A percentile compares a stretch with the other conserved stretches of the same genome.
phyloP scores from a whole-genome alignment of 177 flowering plant genomes.

The Vitis hybrid region DNA sequence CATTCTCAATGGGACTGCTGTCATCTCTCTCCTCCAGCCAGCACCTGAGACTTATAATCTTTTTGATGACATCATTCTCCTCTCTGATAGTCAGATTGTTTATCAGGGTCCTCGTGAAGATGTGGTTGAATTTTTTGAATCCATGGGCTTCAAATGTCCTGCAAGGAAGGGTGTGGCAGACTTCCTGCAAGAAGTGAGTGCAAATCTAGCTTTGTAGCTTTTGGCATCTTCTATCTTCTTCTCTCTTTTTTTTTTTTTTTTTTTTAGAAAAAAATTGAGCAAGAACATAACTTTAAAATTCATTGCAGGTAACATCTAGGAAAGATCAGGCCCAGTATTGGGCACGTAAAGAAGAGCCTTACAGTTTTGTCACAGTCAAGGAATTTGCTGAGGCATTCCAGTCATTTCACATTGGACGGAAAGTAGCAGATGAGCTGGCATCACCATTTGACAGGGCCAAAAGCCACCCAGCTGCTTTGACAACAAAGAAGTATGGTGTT shows the following conservation, averaged over 20 bases:
- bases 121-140: conserved; percentile 13
- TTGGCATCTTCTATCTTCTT: not conserved
- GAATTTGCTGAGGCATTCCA: not conserved
- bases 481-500: conserved; percentile 16
- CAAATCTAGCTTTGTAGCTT: not conserved
- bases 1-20: too few relatives aligned
- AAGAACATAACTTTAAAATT: conserved; percentile 12
- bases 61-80: not conserved
- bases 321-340: conserved; percentile 29
- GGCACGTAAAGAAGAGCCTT: not conserved
- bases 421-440: conserved; percentile 16
- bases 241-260: too few relatives aligned
- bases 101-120: conserved; percentile 15
- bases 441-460: conserved; percentile 20
- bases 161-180: too few relatives aligned
- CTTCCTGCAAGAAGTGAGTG: conserved; percentile 14
- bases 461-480: conserved; percentile 13
- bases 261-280: not conserved
- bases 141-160: conserved; percentile 12
- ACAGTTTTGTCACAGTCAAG: too few relatives aligned
- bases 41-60: too few relatives aligned
- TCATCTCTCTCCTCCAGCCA: too few relatives aligned
- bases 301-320: conserved; percentile 23
- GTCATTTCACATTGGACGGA: conserved; percentile 15
- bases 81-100: too few relatives aligned